Conservation (phyloP, 805 yeast genomes). For the Metschnikowia shivogae region DNA sequence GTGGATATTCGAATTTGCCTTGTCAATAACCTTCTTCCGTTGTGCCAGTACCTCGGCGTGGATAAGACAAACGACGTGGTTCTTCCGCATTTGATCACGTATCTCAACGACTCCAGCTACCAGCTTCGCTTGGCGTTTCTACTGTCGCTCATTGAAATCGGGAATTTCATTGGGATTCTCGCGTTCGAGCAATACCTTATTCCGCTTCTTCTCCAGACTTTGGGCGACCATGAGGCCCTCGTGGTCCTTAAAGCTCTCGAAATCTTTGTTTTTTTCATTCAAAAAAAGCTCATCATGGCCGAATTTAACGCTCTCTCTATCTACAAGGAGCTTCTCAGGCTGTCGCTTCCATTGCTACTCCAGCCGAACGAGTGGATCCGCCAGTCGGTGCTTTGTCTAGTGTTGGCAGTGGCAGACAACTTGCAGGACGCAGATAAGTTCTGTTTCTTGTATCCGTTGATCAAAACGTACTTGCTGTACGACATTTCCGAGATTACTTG, state of each 20-base stretch:
- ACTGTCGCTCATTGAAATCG: conserved; percentile 64
- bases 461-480: conserved; percentile 70
- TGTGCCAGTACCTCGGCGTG: conserved; percentile 79
- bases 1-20: conserved; percentile 66
- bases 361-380: conserved; percentile 90
- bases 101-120: conserved; percentile 73
- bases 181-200: conserved; percentile 83
- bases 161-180: conserved; percentile 75
- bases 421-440: conserved; percentile 73
- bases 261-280: conserved; percentile 32
- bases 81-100: conserved; percentile 86
- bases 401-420: conserved; percentile 58
- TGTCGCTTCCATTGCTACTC: conserved; percentile 51
- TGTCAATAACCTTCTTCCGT: conserved; percentile 63
- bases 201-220: conserved; percentile 79
- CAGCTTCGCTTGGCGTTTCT: conserved; percentile 68
- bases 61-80: conserved; percentile 86
- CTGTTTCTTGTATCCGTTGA: conserved; percentile 77
- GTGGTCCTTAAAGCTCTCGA: conserved; percentile 68
- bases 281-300: conserved; percentile 24
- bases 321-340: conserved; percentile 32
- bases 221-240: conserved; percentile 78
- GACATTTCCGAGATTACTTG: conserved; percentile 69
- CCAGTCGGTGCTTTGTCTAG: conserved; percentile 57
- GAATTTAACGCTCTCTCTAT: conserved; percentile 38